Base-by-base conservation (phyloP, 805 yeast genomes). In the Myxozyma sirexii region DNA sequence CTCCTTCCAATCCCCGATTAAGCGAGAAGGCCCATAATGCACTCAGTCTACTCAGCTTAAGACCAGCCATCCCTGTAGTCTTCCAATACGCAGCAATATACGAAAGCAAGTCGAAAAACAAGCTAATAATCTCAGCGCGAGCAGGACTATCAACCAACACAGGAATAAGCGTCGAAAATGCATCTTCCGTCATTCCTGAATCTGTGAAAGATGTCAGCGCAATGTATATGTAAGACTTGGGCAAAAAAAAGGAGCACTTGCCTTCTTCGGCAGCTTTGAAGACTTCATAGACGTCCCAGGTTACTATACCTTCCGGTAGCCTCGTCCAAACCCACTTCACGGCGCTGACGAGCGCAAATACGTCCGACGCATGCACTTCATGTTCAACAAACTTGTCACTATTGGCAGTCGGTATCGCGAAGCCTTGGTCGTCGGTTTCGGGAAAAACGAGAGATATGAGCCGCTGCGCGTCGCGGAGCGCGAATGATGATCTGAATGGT, bases 311-410 rank as follows among this genome's bases (percentile, higher is more conserved):
- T 61, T 83, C 82, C 57, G 85, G 86, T 21, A 92, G 74, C 59
- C 97, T 78, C 61, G 92, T 83, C 97, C 97, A 91, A 47, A 90
- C 77, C 74, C 88, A 91, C 70, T 90, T 90, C 60, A 91, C 76
- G 0, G 86, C 86, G 57, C 90, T 81, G 38, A 88, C 83, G 42
- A 91, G 74, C 1, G 58, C 67, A 46, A 82, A 85, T 57, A 84
- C 90, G 65, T 88, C 90, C 0, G 85, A 79, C 51, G 76, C 68
- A 49, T 77, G 71, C 4, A 88, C 77, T 1, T 80, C 76, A 27
- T 76, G 72, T 39, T 77, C 74, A 41, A 83, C 69, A 4, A 74
- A 74, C 29, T 79, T 79, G 6, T 78, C 77, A 1, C 33, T 29
- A 10, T 78, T 69, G 24, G 86, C 4, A 10, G 37, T 35, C 1